These are phyloP conservation scores for Polytolypa hystricis DNA, from an alignment of 2,329 filamentous ascomycete genomes.

Conservation along the genomic window DNA sequence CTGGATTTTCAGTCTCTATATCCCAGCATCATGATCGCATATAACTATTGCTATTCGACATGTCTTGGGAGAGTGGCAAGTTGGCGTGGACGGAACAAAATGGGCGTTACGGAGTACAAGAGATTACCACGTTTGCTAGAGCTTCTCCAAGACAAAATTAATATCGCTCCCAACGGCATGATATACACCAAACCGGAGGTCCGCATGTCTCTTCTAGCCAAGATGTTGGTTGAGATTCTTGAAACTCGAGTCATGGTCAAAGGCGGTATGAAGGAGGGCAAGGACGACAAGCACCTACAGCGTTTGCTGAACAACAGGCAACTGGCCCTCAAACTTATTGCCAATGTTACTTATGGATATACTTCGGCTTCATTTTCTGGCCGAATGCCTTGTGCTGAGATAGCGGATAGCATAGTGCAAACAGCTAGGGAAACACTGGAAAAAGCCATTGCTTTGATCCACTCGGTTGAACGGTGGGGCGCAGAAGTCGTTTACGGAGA, in stretches of 20 bases:
- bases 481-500: conserved; percentile 98
- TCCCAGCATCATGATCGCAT: conserved; percentile 96
- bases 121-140: conserved; percentile 64
- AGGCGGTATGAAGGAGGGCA: conserved; percentile 87
- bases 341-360: conserved; percentile 98
- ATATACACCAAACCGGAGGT: conserved; percentile 83
- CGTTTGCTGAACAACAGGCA: conserved; percentile 87
- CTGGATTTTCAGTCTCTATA: conserved; percentile 95
- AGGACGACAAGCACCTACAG: conserved; percentile 75
- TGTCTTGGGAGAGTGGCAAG: conserved; percentile 75
- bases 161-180: conserved; percentile 90
- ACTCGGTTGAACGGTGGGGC: conserved; percentile 75
- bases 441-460: conserved; percentile 83
- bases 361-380: conserved; percentile 94
- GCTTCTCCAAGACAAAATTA: conserved; percentile 73
- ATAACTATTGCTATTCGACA: conserved; percentile 98
- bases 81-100: conserved; percentile 87
- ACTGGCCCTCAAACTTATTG: conserved; percentile 84
- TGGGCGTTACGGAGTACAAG: conserved; percentile 84
- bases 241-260: conserved; percentile 98
- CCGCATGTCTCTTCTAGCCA: conserved; percentile 80
- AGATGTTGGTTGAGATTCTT: conserved; percentile 92
- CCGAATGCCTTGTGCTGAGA: conserved; percentile 94
- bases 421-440: conserved; percentile 91
- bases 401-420: conserved; percentile 96